Percentiles rank a stretch among this genome's conserved stretches.
Evolutionary conservation across 306 rosid species (phyloP).

Genomic region (Adenanthera pavonina): DNA sequence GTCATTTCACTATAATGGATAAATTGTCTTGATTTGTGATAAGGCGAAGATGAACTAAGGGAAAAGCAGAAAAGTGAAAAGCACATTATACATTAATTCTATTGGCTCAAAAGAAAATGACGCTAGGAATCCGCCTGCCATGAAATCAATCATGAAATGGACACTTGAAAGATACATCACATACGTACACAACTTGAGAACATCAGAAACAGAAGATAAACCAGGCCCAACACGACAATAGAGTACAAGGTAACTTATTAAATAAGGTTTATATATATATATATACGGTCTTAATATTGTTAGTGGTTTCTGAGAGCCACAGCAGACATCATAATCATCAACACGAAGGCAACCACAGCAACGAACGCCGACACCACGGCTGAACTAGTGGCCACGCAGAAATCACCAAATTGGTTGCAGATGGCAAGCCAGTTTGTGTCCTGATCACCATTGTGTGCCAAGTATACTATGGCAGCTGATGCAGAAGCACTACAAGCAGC

Average conservation of each 20-base stretch:
- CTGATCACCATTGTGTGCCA: conserved; percentile 83
- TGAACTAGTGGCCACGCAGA: conserved; percentile 65
- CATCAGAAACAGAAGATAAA: neutral
- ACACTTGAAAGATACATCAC: conserved; percentile 3
- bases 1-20: neutral
- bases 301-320: conserved; percentile 58
- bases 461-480: conserved; percentile 76
- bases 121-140: neutral
- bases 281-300: neutral
- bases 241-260: conserved; percentile 15
- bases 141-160: conserved; percentile 13
- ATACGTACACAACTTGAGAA: conserved; percentile 16
- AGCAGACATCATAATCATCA: conserved; percentile 69
- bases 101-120: neutral
- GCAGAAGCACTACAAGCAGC: conserved; percentile 71
- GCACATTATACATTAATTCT: neutral
- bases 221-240: neutral
- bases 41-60: neutral
- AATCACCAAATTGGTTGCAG: conserved; percentile 78
- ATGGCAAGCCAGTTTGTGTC: conserved; percentile 86
- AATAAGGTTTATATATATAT: neutral
- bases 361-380: conserved; percentile 72
- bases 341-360: conserved; percentile 52
- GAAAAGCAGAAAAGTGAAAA: neutral
- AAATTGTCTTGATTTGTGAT: neutral